Evolutionary conservation across 192 early-diverging fungal species (phyloP).

Genomic region (Coemansia sp.): DNA sequence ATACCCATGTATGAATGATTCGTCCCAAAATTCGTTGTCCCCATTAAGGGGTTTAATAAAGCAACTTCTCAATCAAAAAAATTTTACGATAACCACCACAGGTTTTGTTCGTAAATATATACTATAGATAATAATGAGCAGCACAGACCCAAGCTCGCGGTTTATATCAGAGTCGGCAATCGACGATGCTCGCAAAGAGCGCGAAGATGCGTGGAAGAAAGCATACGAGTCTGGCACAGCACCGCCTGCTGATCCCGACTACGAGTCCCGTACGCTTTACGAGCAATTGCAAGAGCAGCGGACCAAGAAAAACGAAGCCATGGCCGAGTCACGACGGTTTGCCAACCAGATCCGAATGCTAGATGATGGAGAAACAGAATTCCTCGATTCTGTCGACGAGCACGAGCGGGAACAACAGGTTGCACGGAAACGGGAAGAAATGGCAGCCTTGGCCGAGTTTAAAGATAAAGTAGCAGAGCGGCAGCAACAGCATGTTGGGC

Average conservation of each 20-base stretch:
- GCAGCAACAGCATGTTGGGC: neutral
- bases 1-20: too few relatives aligned
- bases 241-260: slow-evolving; percentile 26
- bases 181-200: slow-evolving; percentile 41
- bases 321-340: slow-evolving; percentile 55
- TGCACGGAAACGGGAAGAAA: slow-evolving; percentile 15
- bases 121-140: neutral
- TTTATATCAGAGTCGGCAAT: slow-evolving; percentile 40
- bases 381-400: slow-evolving; percentile 60
- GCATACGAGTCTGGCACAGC: slow-evolving; percentile 25
- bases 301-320: slow-evolving; percentile 61
- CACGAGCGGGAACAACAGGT: slow-evolving; percentile 14
- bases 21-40: too few relatives aligned
- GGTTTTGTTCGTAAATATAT: neutral
- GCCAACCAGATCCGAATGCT: slow-evolving; percentile 63
- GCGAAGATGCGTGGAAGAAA: slow-evolving; percentile 35
- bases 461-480: slow-evolving; percentile 23
- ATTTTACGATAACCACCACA: too few relatives aligned
- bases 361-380: slow-evolving; percentile 70
- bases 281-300: slow-evolving; percentile 75
- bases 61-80: too few relatives aligned
- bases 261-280: slow-evolving; percentile 73
- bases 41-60: too few relatives aligned
- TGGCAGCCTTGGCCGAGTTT: slow-evolving; percentile 20
- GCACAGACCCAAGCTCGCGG: slow-evolving; percentile 27